Evolutionary conservation across 345 rosid species (phyloP), one percentile per base, ranked within the genome.

Genomic region (Lepidium didymum): DNA sequence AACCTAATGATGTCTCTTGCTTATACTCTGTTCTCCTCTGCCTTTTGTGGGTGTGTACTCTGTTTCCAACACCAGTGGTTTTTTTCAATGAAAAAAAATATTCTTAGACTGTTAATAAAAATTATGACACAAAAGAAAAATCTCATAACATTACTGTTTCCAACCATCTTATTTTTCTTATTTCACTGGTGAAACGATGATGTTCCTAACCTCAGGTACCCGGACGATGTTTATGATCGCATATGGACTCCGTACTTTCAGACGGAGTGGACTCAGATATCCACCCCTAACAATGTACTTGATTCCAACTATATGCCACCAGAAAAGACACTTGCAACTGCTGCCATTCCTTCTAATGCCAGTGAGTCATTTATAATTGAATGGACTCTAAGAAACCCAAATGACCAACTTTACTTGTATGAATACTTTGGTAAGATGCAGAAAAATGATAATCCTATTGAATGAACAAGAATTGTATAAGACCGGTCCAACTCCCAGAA

Each of bases 391-490:
- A 37, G 14, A 0, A 63, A 72, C 49, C 4, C 72, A 0, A 46
- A 46, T 8, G 54, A 54, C 2, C 31, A 67, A 0, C 59, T 77
- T 21, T 79, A 75, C 15, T 57, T 73, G 6, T 80, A 68, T 14
- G 2, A 38, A 57, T 82, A 84, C 61, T 84, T 81, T 6, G 60
- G 80, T 19, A 84, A 81, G 72, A 44, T 84, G 8, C 29, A 10
- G 11, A 13, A 46, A 3, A 79, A 73, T 25, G 76, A 77, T 10
- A 53, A 46, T 79, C 3, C 7, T 33, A 33, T 3, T 3, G 10
- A 73, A 77, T 37, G 72, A 68, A 8, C 0, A 2, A 27, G 0
- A 31, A 40, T 31, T 4, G 2, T 54, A 61, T 69, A n/a, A n/a
- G n/a, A 56, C 47, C 53, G 7, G 13, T 79, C 0, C 37, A 0